phyloP scores from a whole-genome alignment of 2,329 filamentous ascomycete genomes.

The Microcyclosporella mali region DNA sequence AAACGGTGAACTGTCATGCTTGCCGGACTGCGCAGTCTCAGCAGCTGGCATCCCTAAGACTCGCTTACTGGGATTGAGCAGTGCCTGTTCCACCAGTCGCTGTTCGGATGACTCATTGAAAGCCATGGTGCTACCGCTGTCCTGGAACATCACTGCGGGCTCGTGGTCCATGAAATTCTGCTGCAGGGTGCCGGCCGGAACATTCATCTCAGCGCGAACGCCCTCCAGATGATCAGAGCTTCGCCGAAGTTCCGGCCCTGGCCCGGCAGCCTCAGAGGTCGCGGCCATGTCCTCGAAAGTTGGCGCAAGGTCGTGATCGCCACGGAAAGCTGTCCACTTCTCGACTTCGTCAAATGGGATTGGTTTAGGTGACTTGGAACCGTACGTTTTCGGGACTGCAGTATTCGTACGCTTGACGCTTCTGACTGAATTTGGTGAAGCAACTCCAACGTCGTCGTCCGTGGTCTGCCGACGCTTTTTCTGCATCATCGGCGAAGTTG shows the following conservation, averaged over 20 bases:
- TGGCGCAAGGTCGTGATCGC: conserved; percentile 7
- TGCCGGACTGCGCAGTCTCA: conserved; percentile 4
- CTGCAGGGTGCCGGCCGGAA: conserved; percentile 30
- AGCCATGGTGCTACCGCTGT: conserved; percentile 38
- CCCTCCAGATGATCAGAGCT: conserved; percentile 19
- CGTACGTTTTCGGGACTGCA: conserved; percentile 15
- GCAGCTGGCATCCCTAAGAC: conserved; percentile 6
- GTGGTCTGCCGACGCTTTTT: conserved; percentile 19
- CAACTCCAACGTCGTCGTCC: conserved; percentile 2
- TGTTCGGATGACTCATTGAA: conserved; percentile 38
- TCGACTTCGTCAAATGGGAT: conserved; percentile 2
- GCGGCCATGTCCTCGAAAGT: too few species aligned
- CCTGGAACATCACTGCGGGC: conserved; percentile 36
- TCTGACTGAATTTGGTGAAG: conserved; percentile 7
- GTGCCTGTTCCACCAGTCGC: conserved; percentile 34
- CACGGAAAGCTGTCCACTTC: conserved; percentile 10
- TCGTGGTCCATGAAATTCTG: conserved; percentile 36
- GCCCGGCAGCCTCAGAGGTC: not conserved
- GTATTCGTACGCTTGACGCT: conserved; percentile 21
- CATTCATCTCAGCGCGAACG: conserved; percentile 17
- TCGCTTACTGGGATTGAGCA: conserved; percentile 10
- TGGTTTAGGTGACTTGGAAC: conserved; percentile 2
- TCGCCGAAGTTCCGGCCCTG: conserved; percentile 12
- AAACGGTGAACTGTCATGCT: conserved; percentile 21
- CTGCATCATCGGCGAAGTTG: conserved; percentile 14